Evolutionary conservation across 2,329 filamentous ascomycete genomes (phyloP).

Genomic region (Claviceps sp.): DNA sequence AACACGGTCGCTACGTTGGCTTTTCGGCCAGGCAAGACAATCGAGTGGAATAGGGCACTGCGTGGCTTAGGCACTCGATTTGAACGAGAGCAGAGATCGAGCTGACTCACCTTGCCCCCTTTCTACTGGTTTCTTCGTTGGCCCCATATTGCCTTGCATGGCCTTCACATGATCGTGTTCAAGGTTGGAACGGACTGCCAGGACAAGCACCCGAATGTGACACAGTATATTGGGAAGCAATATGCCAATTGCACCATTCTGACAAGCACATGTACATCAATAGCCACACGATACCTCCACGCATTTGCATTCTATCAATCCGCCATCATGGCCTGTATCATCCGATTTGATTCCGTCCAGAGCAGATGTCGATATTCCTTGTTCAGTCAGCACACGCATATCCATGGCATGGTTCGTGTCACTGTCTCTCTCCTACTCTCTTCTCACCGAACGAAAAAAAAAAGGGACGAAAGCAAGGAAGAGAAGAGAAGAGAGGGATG

Average conservation of each 20-base stretch:
- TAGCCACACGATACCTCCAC: not conserved
- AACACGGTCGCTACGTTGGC: too few species aligned
- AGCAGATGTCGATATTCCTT: conserved; percentile 5
- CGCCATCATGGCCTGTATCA: conserved; percentile 15
- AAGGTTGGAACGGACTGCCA: too few species aligned
- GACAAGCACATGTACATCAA: not conserved
- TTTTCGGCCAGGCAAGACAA: too few species aligned
- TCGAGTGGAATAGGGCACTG: too few species aligned
- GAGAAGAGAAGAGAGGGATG: not conserved
- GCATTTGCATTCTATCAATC: conserved; percentile 1
- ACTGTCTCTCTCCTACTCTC: not conserved
- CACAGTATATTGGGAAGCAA: not conserved
- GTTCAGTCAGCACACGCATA: not conserved
- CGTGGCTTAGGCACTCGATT: too few species aligned
- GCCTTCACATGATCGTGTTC: too few species aligned
- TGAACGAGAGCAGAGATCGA: too few species aligned
- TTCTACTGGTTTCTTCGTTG: too few species aligned
- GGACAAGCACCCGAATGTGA: too few species aligned
- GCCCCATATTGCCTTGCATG: too few species aligned
- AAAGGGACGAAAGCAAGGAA: not conserved
- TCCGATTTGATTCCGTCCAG: conserved; percentile 6
- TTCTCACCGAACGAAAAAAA: not conserved
- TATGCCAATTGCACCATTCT: not conserved
- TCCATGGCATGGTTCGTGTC: not conserved
- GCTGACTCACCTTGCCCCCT: too few species aligned